Evolutionary conservation across 2,329 filamentous ascomycete genomes (phyloP), one percentile per base, ranked within the genome.

Genomic region (Trichoderma sp.): DNA sequence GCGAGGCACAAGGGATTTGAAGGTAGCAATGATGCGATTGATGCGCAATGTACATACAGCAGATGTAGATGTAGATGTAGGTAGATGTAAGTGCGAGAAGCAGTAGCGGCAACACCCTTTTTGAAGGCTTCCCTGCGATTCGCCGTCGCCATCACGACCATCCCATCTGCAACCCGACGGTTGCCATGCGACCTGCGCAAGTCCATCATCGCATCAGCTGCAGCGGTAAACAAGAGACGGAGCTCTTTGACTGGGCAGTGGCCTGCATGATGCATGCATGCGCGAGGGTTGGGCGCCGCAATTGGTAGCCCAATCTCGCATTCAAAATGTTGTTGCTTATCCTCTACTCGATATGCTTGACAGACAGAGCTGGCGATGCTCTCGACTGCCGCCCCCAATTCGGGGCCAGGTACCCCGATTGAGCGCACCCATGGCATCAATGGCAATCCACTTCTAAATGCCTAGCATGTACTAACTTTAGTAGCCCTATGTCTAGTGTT

Each of bases 141-240:
- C 69, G 69, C 35, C 41, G 29, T 72, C 59, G 59, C 69, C 69
- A 72, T 63, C 69, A 64, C 59, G 69, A 38, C 69, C 14, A 35
- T 63, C 59, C 69, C 67, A 56, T 64, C 45, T 35, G 45, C 64
- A 41, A 21, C 27, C 38, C 12, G 60, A 27, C 29, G 69, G 69
- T 72, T 72, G 69, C 69, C 69, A 72, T 72, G 69, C 69, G 59
- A 72, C 69, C 69, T 72, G 59, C 35, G 16, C 38, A n/a, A 35
- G 69, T 27, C 38, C 56, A 64, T 64, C 56, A n/a, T 35, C 59
- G 59, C 38, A 72, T 64, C 69, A 64, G 50, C 33, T 62, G 67
- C 66, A 69, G 50, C 66, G 56, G 59, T 71, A 71, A 71, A 71
- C 68, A 71, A 71, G 24, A 71, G 27, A 63, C 33, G 21, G 33